phyloP scores from a whole-genome alignment of 495 filamentous ascomycete species.

The Thermothielavioides terrestris region DNA sequence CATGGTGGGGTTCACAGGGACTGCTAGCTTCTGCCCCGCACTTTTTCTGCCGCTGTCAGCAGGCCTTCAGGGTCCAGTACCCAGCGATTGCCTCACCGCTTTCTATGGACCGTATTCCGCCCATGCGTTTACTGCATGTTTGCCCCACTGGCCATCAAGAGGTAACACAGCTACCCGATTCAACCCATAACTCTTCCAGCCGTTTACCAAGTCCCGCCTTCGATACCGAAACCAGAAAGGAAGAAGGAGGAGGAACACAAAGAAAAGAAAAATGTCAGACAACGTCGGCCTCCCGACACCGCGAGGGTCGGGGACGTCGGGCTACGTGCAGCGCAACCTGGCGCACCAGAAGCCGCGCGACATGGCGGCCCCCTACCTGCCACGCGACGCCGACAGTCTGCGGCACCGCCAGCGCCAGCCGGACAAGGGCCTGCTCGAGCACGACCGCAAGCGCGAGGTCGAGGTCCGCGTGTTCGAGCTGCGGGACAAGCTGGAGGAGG shows the following conservation, averaged over 20 bases:
- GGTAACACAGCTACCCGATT: too few relatives aligned
- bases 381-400: constrained; percentile 49
- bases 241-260: not conserved
- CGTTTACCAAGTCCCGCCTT: not conserved
- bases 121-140: too few relatives aligned
- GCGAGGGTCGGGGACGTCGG: constrained; percentile 88
- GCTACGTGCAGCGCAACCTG: constrained; percentile 92
- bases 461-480: constrained; percentile 91
- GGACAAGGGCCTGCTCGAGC: constrained; percentile 84
- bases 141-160: too few relatives aligned
- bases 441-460: constrained; percentile 79
- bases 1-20: constrained; percentile 14
- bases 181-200: too few relatives aligned
- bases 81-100: not conserved
- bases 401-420: constrained; percentile 73
- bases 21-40: too few relatives aligned
- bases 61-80: not conserved
- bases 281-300: constrained; percentile 97
- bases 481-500: constrained; percentile 81
- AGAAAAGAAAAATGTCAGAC: constrained; percentile 62
- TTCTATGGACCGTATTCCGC: too few relatives aligned
- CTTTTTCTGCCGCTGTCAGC: constrained; percentile 10
- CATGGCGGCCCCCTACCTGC: constrained; percentile 48
- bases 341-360: constrained; percentile 79
- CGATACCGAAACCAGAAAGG: not conserved